These are phyloP conservation scores for Pochonia chlamydosporia DNA, from an alignment of 2,329 filamentous ascomycete species.

Conservation along the genomic window DNA sequence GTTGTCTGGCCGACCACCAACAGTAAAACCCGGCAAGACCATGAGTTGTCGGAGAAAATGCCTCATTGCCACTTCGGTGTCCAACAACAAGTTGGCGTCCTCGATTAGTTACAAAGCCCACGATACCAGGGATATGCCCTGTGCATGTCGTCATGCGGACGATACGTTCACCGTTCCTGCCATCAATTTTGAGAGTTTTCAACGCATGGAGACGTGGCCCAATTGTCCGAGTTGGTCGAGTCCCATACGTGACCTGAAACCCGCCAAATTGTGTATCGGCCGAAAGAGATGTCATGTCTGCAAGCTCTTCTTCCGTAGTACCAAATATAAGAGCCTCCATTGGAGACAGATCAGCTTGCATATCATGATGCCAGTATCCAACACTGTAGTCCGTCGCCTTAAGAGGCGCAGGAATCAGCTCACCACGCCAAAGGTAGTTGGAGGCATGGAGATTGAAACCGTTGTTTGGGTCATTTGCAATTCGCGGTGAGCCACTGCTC, in stretches of 20 bases:
- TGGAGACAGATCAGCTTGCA: background rate
- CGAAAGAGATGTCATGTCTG: background rate
- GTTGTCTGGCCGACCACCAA: background rate
- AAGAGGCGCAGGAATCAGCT: background rate
- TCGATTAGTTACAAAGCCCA: background rate
- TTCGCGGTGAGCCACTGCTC: background rate
- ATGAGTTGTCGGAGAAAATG: no score
- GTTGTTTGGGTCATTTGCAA: background rate
- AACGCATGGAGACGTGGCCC: background rate
- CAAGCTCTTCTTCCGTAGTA: background rate
- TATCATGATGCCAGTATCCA: constrained; percentile 1
- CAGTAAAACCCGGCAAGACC: no score
- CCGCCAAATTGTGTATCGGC: constrained; percentile 1
- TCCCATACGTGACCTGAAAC: background rate
- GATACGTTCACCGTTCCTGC: background rate
- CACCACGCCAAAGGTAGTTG: background rate
- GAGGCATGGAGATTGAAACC: background rate
- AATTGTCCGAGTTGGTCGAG: background rate
- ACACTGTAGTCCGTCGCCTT: background rate
- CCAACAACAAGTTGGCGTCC: no score
- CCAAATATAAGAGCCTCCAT: constrained; percentile 1
- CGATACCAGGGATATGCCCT: background rate
- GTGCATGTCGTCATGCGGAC: background rate
- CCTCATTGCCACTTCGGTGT: no score
- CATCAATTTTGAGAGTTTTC: constrained; percentile 1